phyloP scores from a whole-genome alignment of 768 basidiomycete species.

The Lyophyllum semitale region DNA sequence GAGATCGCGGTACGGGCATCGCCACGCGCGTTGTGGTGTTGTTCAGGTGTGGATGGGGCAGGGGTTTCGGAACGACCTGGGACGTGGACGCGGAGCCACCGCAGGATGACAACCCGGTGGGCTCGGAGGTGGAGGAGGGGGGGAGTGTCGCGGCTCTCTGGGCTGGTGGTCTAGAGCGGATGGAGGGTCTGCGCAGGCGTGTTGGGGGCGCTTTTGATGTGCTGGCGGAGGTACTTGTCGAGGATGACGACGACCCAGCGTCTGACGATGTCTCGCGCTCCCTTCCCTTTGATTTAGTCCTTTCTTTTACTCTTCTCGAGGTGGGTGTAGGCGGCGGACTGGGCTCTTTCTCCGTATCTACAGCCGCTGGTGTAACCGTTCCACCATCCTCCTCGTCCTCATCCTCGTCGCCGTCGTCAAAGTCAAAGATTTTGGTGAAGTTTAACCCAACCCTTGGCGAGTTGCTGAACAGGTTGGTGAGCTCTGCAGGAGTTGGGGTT shows the following conservation, averaged over 20 bases:
- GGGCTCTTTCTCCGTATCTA: slow-evolving; percentile 25
- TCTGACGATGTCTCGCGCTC: slow-evolving; percentile 15
- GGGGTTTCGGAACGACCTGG: slow-evolving; percentile 34
- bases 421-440: slow-evolving; percentile 80
- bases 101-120: slow-evolving; percentile 29
- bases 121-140: slow-evolving; percentile 39
- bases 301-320: slow-evolving; percentile 44
- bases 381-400: slow-evolving; percentile 22
- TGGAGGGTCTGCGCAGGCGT: slow-evolving; percentile 58
- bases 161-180: slow-evolving; percentile 39
- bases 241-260: slow-evolving; percentile 25
- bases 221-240: slow-evolving; percentile 10
- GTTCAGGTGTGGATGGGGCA: slow-evolving; percentile 45
- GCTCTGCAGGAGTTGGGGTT: slow-evolving; percentile 69
- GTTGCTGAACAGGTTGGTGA: slow-evolving; percentile 65
- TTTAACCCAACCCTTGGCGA: slow-evolving; percentile 74
- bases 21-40: slow-evolving; percentile 18
- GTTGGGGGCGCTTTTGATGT: slow-evolving; percentile 36
- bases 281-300: slow-evolving; percentile 22
- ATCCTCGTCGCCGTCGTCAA: slow-evolving; percentile 44
- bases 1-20: slow-evolving; percentile 27
- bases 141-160: slow-evolving; percentile 25
- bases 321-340: slow-evolving; percentile 52
- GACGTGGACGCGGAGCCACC: slow-evolving; percentile 18
- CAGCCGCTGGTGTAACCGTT: slow-evolving; percentile 13